Base-by-base conservation (phyloP, 2,329 filamentous ascomycete genomes). In the Sclerotinia borealis region DNA sequence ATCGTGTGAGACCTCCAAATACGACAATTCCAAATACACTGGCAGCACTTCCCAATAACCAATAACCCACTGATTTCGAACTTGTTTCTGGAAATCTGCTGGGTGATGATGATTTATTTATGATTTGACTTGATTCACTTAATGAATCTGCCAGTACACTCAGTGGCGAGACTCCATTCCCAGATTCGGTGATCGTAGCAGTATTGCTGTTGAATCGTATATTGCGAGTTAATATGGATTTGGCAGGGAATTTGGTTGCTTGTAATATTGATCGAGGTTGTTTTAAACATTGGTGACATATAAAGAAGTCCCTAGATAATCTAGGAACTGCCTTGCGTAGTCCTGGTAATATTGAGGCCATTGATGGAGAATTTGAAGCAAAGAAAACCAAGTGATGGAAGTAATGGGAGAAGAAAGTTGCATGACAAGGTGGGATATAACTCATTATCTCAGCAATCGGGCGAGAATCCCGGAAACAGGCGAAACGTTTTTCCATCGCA, bases 11-110 rank as follows among this genome's bases (percentile, higher is more conserved):
- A 7, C 95, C 95, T 64, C 95, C 95, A 76, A 96, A 96, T 50
- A 99, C 85, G 59, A 99, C 93, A 72, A 99, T 96, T 65, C 95
- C 95, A 77, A 98, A 99, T 59, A 98, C 95, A 75, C 92, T 96
- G 49, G 85, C 90, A 1, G 95, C 93, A 70, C 93, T 97, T 52
- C 87, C 93, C 63, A 99, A 79, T 51, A 99, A 84, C 93, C 93
- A 99, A 79, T 93, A 93, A 65, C 88, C 95, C 50, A 96, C 93
- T 11, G 80, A 79, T 77, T 90, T 95, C 64, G 87, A 85, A 68
- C 84, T 92, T 11, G 84, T 84, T 70, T 90, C 67, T 0, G 74
- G 74, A 52, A 72, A 75, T 31, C 36, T 48, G 13, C 59, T 36
- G n/a, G 10, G 22, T n/a, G 22, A 31, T 8, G 54, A 25, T 17